Evolutionary conservation across 2,329 filamentous ascomycete species (phyloP), one percentile per base, ranked within the genome.

Genomic region (Arthrobotrys pseudoclavata): DNA sequence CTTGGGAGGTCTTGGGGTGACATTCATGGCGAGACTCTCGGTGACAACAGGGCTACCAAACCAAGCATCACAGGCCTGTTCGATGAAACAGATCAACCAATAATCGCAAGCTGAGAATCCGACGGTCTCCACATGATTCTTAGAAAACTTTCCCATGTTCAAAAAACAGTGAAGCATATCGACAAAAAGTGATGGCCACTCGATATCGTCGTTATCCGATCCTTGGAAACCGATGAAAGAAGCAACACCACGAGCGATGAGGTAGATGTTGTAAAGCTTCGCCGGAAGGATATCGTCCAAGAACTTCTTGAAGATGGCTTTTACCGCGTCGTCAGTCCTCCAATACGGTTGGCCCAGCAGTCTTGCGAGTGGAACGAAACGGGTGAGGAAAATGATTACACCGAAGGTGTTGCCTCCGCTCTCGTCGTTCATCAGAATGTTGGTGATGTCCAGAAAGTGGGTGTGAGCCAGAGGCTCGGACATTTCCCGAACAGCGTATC

Each of bases 41-140:
- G 34, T 2, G 20, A 10, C 10, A 10, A 18, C 1, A 20, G 18
- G 31, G 6, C 34, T 2, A 9, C 26, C 55, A 22, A 69, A 76
- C 72, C 72, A 76, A 13, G 18, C 12, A 37, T 76, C 72, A 2
- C 31, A 40, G 5, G 37, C 26, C 20, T 48, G 37, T 37, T 76
- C 72, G 5, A 76, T n/a, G 42, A 76, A 70, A 1, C n/a, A 18
- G n/a, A 76, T 52, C 22, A 69, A 40, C 72, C 72, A 76, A 15
- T 76, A 76, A 13, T 55, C 45, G 10, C 42, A 42, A 18, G 64
- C 31, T 12, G 26, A 5, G 13, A 57, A 15, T 1, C 53, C 48
- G 10, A 31, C 42, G 1, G 37, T 31, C 7, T 22, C 47, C 9
- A 3, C 13, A 40, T 61, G 40, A 5, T 69, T 40, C n/a, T 24